phyloP scores from a whole-genome alignment of 306 rosid species.

The Adenanthera pavonina region DNA sequence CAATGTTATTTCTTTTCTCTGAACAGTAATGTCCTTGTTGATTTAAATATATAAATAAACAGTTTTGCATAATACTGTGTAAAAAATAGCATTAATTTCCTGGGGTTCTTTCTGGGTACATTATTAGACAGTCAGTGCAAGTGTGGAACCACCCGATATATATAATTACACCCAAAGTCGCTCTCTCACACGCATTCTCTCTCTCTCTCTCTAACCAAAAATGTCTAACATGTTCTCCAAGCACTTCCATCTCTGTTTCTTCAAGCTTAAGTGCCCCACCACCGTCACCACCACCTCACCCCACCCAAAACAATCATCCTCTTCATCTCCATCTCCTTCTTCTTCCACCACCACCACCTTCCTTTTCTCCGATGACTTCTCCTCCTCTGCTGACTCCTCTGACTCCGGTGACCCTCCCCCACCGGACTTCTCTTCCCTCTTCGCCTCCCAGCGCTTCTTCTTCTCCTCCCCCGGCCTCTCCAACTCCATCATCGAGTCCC shows the following conservation, averaged over 20 bases:
- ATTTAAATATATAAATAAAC: no score
- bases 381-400: slow-evolving; percentile 39
- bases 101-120: neutral
- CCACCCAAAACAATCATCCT: slow-evolving; percentile 17
- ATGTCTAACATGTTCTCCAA: slow-evolving; percentile 63
- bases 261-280: slow-evolving; percentile 63
- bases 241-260: slow-evolving; percentile 69
- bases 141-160: neutral
- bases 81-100: neutral
- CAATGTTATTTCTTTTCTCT: no score
- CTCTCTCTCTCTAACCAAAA: neutral
- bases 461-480: slow-evolving; percentile 91
- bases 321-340: slow-evolving; percentile 22
- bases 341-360: neutral
- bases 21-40: no score
- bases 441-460: slow-evolving; percentile 83
- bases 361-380: slow-evolving; percentile 36
- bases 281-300: slow-evolving; percentile 17
- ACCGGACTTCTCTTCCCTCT: slow-evolving; percentile 72
- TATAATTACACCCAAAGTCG: neutral
- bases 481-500: slow-evolving; percentile 78
- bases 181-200: neutral
- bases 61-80: no score
- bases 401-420: slow-evolving; percentile 43
- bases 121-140: neutral